A percentile compares a stretch with the other conserved stretches of the same genome.
Evolutionary conservation across 129 eudicot species (phyloP).

Genomic region (Saussurea involucrata): DNA sequence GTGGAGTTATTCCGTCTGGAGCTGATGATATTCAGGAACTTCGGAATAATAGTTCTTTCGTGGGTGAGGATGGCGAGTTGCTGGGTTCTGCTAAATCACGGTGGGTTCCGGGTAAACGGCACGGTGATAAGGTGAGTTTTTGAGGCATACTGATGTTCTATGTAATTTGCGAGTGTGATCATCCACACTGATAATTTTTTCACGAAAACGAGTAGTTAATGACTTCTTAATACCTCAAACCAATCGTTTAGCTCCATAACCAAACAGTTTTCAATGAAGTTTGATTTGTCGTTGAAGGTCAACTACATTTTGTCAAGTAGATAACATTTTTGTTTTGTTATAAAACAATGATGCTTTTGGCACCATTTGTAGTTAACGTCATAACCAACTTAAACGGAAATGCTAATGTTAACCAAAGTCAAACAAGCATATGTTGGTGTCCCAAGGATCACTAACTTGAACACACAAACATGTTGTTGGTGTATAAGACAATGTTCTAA

Average conservation of each 20-base stretch:
- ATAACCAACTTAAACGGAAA: neutral
- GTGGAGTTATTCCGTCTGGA: conserved; percentile 48
- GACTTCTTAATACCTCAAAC: no score
- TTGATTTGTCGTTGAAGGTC: no score
- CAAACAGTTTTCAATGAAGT: neutral
- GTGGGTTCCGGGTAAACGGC: conserved; percentile 74
- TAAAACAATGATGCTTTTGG: neutral
- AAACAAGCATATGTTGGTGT: neutral
- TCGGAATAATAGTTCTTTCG: conserved; percentile 9
- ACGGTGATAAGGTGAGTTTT: conserved; percentile 57
- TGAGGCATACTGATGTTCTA: neutral
- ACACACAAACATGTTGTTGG: neutral
- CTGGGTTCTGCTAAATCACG: conserved; percentile 31
- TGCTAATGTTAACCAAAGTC: neutral
- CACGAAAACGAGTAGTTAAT: neutral
- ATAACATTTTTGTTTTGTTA: neutral
- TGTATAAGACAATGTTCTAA: neutral
- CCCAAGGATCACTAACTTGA: neutral
- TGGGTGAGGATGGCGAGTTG: conserved; percentile 29
- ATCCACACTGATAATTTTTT: neutral
- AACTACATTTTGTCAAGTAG: neutral
- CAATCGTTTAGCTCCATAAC: neutral
- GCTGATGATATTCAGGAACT: conserved; percentile 34
- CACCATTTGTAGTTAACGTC: neutral
- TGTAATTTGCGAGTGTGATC: neutral